Evolutionary conservation across 495 filamentous ascomycete species (phyloP).

Genomic region (Thozetella sp.): DNA sequence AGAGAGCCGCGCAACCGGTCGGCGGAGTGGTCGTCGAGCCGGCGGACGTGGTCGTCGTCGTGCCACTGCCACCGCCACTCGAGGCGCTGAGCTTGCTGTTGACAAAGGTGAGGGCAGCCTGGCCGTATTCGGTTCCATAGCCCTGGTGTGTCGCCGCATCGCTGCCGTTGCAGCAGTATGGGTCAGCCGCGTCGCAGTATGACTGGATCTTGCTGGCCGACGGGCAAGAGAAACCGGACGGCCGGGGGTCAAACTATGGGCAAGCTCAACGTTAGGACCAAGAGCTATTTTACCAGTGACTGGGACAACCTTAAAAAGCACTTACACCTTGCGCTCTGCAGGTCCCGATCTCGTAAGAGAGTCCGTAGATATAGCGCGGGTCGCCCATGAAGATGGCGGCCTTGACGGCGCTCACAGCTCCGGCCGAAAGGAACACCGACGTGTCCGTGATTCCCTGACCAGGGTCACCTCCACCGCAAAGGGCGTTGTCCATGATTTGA

Average conservation of each 20-base stretch:
- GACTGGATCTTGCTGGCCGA: constrained; percentile 53
- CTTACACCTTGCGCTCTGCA: constrained; percentile 59
- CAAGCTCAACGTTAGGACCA: constrained; percentile 6
- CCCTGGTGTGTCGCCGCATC: constrained; percentile 57
- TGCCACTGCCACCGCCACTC: constrained; percentile 15
- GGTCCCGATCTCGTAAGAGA: constrained; percentile 65
- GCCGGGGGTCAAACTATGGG: constrained; percentile 54
- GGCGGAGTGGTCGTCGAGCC: constrained; percentile 14
- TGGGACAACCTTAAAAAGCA: constrained; percentile 4
- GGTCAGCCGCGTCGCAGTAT: constrained; percentile 65
- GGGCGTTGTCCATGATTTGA: constrained; percentile 65
- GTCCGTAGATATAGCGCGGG: constrained; percentile 52
- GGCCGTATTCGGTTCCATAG: constrained; percentile 61
- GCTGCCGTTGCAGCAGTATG: constrained; percentile 66
- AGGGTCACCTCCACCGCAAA: constrained; percentile 58
- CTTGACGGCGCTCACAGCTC: constrained; percentile 42
- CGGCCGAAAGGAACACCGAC: constrained; percentile 42
- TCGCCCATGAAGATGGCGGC: constrained; percentile 66
- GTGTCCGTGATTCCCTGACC: constrained; percentile 17
- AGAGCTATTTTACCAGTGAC: not conserved
- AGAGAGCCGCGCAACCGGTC: constrained; percentile 25
- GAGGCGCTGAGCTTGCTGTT: constrained; percentile 35
- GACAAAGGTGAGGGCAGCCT: constrained; percentile 55
- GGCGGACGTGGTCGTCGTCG: constrained; percentile 4
- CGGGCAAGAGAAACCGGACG: constrained; percentile 56